phyloP scores from a whole-genome alignment of 1,139 yeast species.

The Yueomyces sp. region DNA sequence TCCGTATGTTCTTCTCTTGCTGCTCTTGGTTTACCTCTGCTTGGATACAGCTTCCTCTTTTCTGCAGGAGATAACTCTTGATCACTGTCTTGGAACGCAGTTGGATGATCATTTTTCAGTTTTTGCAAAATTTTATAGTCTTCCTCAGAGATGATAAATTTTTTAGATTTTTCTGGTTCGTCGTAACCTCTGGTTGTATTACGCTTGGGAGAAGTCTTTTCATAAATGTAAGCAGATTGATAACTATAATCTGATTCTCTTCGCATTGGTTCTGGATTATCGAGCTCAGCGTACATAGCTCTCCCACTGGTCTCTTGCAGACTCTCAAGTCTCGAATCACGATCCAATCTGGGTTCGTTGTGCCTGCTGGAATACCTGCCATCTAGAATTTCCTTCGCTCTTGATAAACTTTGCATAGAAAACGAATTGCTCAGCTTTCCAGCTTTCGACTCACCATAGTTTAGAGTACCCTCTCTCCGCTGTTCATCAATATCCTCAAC shows the following conservation, averaged over 20 bases:
- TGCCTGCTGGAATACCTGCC: slow-evolving; percentile 1
- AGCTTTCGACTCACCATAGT: slow-evolving; percentile 1
- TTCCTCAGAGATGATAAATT: slow-evolving; percentile 17
- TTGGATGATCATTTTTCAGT: slow-evolving; percentile 6
- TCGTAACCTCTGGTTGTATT: background rate
- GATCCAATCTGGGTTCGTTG: background rate
- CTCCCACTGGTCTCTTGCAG: background rate
- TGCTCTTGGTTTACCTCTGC: slow-evolving; percentile 11
- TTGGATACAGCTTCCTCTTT: slow-evolving; percentile 5
- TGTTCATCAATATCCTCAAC: slow-evolving; percentile 11
- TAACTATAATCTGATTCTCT: slow-evolving; percentile 14
- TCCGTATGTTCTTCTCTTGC: background rate
- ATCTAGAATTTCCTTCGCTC: slow-evolving; percentile 1
- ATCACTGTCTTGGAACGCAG: background rate
- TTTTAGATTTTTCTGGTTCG: background rate
- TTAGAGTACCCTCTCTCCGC: slow-evolving; percentile 1
- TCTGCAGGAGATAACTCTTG: background rate
- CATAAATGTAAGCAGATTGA: slow-evolving; percentile 28
- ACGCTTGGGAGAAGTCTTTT: slow-evolving; percentile 18
- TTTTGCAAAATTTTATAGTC: slow-evolving; percentile 18
- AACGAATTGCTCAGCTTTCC: slow-evolving; percentile 1
- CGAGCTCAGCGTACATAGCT: background rate
- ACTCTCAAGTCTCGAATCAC: slow-evolving; percentile 1
- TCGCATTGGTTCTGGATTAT: slow-evolving; percentile 4
- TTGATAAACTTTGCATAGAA: slow-evolving; percentile 2